Conservation (phyloP, 441 rosid genomes). For the Breynia disticha region DNA sequence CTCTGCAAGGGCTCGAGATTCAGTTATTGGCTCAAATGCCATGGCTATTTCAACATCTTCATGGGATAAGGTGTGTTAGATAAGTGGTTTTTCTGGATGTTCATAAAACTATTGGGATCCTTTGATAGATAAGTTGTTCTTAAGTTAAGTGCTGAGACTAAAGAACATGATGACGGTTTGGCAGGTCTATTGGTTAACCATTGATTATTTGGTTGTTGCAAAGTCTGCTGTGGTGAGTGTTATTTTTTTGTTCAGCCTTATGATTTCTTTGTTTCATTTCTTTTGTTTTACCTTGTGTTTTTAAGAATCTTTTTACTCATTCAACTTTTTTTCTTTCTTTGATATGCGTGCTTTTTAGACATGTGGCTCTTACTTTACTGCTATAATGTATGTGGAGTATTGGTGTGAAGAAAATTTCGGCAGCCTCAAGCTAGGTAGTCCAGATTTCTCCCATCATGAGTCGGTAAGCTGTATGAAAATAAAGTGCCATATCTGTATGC, state of each 20-base stretch:
- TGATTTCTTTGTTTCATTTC: slow-evolving; percentile 4
- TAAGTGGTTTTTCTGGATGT: slow-evolving; percentile 7
- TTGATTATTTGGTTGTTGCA: slow-evolving; percentile 82
- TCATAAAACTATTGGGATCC: background rate
- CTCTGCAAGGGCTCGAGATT: slow-evolving; percentile 37
- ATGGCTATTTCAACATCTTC: slow-evolving; percentile 31
- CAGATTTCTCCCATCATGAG: slow-evolving; percentile 84
- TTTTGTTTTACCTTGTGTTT: background rate
- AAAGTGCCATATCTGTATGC: slow-evolving; percentile 1
- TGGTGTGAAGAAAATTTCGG: slow-evolving; percentile 95
- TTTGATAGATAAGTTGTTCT: background rate
- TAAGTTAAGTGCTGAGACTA: background rate
- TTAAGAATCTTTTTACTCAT: too few relatives aligned
- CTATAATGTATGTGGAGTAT: slow-evolving; percentile 85
- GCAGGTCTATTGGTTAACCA: slow-evolving; percentile 91
- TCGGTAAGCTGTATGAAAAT: slow-evolving; percentile 37
- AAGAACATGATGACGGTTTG: slow-evolving; percentile 14
- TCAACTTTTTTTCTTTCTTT: slow-evolving; percentile 7
- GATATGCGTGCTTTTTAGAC: slow-evolving; percentile 32
- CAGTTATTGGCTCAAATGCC: slow-evolving; percentile 28
- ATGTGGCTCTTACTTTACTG: slow-evolving; percentile 83
- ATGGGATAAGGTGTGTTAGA: slow-evolving; percentile 66
- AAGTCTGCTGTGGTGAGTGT: slow-evolving; percentile 80
- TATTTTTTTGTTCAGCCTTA: slow-evolving; percentile 7
- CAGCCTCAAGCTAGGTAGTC: slow-evolving; percentile 66